Evolutionary conservation across 371 early-diverging fungal genomes (phyloP), one percentile per base, ranked within the genome.

Genomic region (Haplosporangium sp.): DNA sequence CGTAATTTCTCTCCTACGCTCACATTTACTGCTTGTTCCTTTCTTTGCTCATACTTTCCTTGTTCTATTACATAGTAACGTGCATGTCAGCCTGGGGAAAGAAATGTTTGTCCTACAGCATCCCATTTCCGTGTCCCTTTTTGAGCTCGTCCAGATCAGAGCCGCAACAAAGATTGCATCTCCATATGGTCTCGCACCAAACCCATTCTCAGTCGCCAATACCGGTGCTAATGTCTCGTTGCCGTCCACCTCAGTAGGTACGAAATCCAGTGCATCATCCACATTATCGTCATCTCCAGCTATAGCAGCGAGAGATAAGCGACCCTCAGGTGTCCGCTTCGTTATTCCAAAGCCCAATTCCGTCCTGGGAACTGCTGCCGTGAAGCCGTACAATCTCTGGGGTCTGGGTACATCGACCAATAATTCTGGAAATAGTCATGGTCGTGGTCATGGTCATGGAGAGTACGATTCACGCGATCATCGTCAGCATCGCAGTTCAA

Each of bases 311-410:
- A 42, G 21, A 37, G 46, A 5, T 8, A 66, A 36, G 46, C 57
- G 52, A 1, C 23, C 68, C 6, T 65, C 73, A 6, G 56, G 72
- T 14, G 68, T 77, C 9, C 55, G 79, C 5, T 67, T 77, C 23
- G 79, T 77, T 16, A 56, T 71, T n/a, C 72, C 65, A 6, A 71
- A 58, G 38, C 46, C 79, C 5, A 77, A 72, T 29, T 77, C 79
- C 0, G 72, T 77, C 41, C 36, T 77, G 13, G 79, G 79, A 6
- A 77, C 79, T 3, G 79, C 79, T 1, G 60, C 55, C 0, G 64
- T 77, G 6, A 66, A 67, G 16, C 79, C 79, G 0, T 77, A 71
- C 29, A 71, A 64, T 50, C 68, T 77, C 37, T 77, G 79, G 79
- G 79, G 79, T 12, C 54, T 77, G 1, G 72, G 72, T 0, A 67